Conservation (phyloP, 2,329 filamentous ascomycete genomes). For the Microdochium paspali region DNA sequence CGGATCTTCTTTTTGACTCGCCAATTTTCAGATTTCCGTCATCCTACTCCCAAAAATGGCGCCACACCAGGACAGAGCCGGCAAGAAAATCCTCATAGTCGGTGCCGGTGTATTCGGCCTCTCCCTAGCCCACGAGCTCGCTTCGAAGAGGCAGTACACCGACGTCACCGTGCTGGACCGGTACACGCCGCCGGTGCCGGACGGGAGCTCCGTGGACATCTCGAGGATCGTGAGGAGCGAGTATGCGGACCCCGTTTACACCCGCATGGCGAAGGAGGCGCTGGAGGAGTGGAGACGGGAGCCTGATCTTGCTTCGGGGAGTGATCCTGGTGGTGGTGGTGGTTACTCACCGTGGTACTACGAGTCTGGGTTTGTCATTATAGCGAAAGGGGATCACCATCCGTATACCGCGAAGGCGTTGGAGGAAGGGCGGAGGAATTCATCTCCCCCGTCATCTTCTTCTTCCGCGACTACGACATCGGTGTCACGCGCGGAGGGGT, state of each 20-base stretch:
- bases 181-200: constrained; percentile 22
- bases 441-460: too few relatives aligned
- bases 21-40: too few relatives aligned
- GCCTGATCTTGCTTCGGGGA: not conserved
- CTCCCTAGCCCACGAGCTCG: constrained; percentile 16
- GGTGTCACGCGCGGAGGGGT: not conserved
- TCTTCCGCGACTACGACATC: not conserved
- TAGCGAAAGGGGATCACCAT: not conserved
- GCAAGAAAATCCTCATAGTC: constrained; percentile 15
- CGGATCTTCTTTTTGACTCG: too few relatives aligned
- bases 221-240: constrained; percentile 38
- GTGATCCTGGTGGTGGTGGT: not conserved
- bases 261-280: constrained; percentile 36
- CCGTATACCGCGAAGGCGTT: not conserved
- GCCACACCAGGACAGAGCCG: not conserved
- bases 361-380: constrained; percentile 1
- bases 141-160: constrained; percentile 14
- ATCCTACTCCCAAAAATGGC: too few relatives aligned
- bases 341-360: constrained; percentile 1
- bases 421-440: not conserved
- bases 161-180: constrained; percentile 25
- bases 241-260: constrained; percentile 56
- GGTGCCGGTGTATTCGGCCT: constrained; percentile 22
- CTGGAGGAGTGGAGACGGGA: not conserved
- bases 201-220: constrained; percentile 29